A percentile compares a stretch with the other conserved stretches of the same genome.
These are phyloP conservation scores for Pholiota molesta DNA, from an alignment of 768 basidiomycete genomes.

Conservation along the genomic window DNA sequence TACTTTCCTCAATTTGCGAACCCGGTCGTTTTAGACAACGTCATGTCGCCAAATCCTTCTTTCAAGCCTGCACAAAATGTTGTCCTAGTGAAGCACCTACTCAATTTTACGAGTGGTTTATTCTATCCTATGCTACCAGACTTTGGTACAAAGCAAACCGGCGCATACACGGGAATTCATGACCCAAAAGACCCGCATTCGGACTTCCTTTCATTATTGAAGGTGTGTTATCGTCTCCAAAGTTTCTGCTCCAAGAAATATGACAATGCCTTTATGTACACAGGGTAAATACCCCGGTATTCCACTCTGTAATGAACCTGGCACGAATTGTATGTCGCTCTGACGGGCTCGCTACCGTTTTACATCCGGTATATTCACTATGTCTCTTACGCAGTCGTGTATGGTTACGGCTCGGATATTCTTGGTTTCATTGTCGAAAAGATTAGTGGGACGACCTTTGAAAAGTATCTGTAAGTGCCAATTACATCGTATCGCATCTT, in stretches of 20 bases:
- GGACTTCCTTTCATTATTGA: constrained; percentile 20
- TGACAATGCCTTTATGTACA: not conserved
- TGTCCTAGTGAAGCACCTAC: constrained; percentile 29
- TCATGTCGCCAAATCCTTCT: constrained; percentile 11
- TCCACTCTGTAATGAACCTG: constrained; percentile 33
- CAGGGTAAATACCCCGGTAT: constrained; percentile 25
- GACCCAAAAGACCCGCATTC: constrained; percentile 21
- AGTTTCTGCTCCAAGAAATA: not conserved
- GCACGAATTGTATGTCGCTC: constrained; percentile 27
- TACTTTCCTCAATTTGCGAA: constrained; percentile 31
- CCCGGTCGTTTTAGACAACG: constrained; percentile 24
- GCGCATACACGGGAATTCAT: constrained; percentile 20
- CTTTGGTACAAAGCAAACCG: constrained; percentile 11
- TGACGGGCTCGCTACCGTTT: no score
- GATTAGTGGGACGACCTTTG: constrained; percentile 28
- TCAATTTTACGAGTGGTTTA: constrained; percentile 35
- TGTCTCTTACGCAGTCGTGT: constrained; percentile 23
- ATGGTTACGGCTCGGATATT: constrained; percentile 32
- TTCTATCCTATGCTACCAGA: constrained; percentile 21
- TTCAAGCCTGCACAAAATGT: constrained; percentile 23
- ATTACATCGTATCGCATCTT: not conserved
- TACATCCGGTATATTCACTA: not conserved
- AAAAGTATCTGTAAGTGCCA: constrained; percentile 28
- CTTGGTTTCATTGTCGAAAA: constrained; percentile 32
- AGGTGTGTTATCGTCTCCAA: constrained; percentile 12